These are phyloP conservation scores for Aphanomyces astaci DNA, from an alignment of 352 stramenopile species.

Conservation along the genomic window DNA sequence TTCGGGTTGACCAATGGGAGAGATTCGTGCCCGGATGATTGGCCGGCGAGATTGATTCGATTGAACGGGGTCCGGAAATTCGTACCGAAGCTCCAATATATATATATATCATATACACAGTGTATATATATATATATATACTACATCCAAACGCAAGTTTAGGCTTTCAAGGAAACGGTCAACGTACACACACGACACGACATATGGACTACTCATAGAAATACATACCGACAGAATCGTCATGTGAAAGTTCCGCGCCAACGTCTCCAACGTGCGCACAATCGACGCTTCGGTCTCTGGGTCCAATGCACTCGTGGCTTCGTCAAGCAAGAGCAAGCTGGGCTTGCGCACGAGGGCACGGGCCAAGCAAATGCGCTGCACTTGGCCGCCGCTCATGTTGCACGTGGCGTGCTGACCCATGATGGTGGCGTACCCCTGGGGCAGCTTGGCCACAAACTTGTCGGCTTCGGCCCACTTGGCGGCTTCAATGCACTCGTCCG, in stretches of 20 bases:
- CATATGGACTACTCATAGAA: too few relatives aligned
- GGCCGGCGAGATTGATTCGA: too few relatives aligned
- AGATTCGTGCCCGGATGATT: too few relatives aligned
- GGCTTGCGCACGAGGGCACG: constrained; percentile 72
- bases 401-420: constrained; percentile 56
- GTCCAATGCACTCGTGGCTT: constrained; percentile 81
- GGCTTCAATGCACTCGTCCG: constrained; percentile 23
- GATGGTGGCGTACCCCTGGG: constrained; percentile 74
- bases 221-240: constrained; percentile 72
- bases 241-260: constrained; percentile 81
- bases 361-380: constrained; percentile 77
- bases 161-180: too few relatives aligned
- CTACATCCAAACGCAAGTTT: background rate
- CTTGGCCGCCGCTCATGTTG: constrained; percentile 78
- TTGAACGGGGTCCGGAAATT: too few relatives aligned
- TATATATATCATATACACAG: too few relatives aligned
- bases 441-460: constrained; percentile 72
- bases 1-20: too few relatives aligned
- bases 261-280: constrained; percentile 66
- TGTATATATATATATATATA: too few relatives aligned
- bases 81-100: too few relatives aligned
- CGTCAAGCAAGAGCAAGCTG: constrained; percentile 72
- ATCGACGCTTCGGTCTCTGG: constrained; percentile 82
- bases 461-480: constrained; percentile 22
- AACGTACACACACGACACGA: too few relatives aligned